Percentiles rank a stretch among this genome's conserved stretches.
Evolutionary conservation across 116 monocot species (phyloP).

Genomic region (Dioscorea cayenensis): DNA sequence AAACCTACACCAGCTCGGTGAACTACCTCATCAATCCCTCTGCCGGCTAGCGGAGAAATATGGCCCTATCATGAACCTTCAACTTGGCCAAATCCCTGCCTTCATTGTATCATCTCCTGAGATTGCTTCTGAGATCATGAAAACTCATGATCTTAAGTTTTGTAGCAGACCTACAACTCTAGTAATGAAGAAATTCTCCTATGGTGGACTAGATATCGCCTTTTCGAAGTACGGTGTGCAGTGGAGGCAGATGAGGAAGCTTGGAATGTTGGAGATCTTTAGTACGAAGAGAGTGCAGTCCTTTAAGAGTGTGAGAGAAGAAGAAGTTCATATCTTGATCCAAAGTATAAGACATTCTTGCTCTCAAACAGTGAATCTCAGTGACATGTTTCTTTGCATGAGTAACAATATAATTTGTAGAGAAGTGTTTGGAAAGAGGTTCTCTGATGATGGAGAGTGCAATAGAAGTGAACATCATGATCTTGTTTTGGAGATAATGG

Average conservation of each 20-base stretch:
- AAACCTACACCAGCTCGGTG: slow-evolving; percentile 7
- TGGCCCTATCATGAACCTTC: slow-evolving; percentile 4
- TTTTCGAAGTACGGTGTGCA: not conserved
- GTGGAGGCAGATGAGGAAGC: slow-evolving; percentile 3
- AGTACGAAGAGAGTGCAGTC: not conserved
- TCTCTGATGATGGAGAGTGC: too few relatives aligned
- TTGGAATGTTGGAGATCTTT: not conserved
- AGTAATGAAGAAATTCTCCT: not conserved
- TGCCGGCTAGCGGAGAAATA: not conserved
- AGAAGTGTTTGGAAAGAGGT: too few relatives aligned
- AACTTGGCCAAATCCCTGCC: not conserved
- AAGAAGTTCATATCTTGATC: not conserved
- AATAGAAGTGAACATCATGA: too few relatives aligned
- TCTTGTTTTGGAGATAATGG: too few relatives aligned
- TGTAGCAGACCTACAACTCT: not conserved
- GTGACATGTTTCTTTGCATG: too few relatives aligned
- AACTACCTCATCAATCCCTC: not conserved
- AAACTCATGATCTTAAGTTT: slow-evolving; percentile 3
- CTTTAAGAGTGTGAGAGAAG: not conserved
- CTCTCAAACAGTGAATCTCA: too few relatives aligned
- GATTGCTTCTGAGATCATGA: not conserved
- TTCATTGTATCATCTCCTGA: slow-evolving; percentile 6
- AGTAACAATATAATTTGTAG: too few relatives aligned
- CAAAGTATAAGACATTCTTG: not conserved
- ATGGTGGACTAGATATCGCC: not conserved